Percentiles rank a stretch among this genome's conserved stretches.
phyloP scores from a whole-genome alignment of 176 grass and related monocot genomes.

The Aegilops umbellulata region DNA sequence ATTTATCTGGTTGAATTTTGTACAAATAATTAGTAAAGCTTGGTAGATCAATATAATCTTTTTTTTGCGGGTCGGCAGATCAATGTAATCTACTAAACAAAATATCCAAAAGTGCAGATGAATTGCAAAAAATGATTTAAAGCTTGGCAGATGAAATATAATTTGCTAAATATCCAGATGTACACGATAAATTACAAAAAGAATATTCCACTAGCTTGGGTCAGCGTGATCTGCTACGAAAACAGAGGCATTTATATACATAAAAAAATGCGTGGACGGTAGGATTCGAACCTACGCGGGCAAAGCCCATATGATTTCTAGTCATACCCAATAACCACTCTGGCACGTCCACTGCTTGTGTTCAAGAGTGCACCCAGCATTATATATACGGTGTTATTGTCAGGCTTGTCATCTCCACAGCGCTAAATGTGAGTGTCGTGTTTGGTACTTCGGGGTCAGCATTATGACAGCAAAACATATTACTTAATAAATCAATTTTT shows the following conservation, averaged over 20 bases:
- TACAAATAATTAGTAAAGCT: too few relatives aligned
- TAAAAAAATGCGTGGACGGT: slow-evolving; percentile 40
- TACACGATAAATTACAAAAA: not conserved
- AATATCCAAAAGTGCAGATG: too few relatives aligned
- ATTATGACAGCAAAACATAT: too few relatives aligned
- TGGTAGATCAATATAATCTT: too few relatives aligned
- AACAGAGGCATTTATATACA: not conserved
- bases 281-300: slow-evolving; percentile 89
- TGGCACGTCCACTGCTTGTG: slow-evolving; percentile 61
- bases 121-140: not conserved
- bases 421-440: too few relatives aligned
- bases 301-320: slow-evolving; percentile 42
- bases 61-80: too few relatives aligned
- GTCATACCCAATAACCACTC: slow-evolving; percentile 99
- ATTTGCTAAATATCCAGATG: not conserved
- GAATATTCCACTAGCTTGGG: too few relatives aligned
- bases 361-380: rapidly evolving
- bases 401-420: too few relatives aligned
- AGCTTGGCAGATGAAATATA: not conserved
- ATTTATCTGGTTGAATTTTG: too few relatives aligned
- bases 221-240: not conserved
- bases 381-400: not conserved
- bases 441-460: too few relatives aligned
- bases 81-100: too few relatives aligned
- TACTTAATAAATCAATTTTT: too few relatives aligned